phyloP scores from a whole-genome alignment of 352 stramenopile genomes.

The Globisporangium splendens region DNA sequence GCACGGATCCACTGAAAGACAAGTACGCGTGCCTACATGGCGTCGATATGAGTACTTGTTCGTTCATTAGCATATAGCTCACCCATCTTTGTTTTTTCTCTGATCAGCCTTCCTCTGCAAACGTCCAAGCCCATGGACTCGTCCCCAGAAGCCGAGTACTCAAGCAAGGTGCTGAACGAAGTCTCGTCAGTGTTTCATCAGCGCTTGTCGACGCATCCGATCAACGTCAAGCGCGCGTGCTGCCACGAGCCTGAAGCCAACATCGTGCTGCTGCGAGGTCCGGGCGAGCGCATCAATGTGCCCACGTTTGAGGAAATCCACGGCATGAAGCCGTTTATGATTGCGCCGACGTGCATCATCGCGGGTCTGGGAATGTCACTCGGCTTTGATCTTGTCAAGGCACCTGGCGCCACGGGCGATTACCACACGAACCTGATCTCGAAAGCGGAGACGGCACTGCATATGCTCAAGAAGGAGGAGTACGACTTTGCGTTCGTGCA shows the following conservation, averaged over 20 bases:
- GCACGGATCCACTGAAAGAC: conserved; percentile 87
- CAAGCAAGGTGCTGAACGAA: conserved; percentile 74
- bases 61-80: too few species aligned
- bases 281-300: conserved; percentile 83
- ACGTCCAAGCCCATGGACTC: conserved; percentile 57
- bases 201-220: conserved; percentile 59
- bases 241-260: conserved; percentile 70
- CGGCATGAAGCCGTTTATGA: conserved; percentile 83
- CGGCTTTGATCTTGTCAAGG: conserved; percentile 71
- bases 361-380: conserved; percentile 84
- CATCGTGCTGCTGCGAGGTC: conserved; percentile 80
- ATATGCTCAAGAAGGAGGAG: conserved; percentile 27
- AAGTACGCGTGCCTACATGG: conserved; percentile 39
- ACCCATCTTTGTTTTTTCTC: too few species aligned
- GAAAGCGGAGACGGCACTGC: conserved; percentile 75
- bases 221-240: conserved; percentile 61
- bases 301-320: conserved; percentile 80
- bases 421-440: conserved; percentile 81
- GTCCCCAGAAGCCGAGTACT: conserved; percentile 68
- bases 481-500: conserved; percentile 86
- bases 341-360: conserved; percentile 87
- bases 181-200: conserved; percentile 69
- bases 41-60: not conserved
- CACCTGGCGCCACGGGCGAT: conserved; percentile 72
- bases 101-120: conserved; percentile 66